phyloP scores from a whole-genome alignment of 129 eudicot genomes.

The Saussurea involucrata region DNA sequence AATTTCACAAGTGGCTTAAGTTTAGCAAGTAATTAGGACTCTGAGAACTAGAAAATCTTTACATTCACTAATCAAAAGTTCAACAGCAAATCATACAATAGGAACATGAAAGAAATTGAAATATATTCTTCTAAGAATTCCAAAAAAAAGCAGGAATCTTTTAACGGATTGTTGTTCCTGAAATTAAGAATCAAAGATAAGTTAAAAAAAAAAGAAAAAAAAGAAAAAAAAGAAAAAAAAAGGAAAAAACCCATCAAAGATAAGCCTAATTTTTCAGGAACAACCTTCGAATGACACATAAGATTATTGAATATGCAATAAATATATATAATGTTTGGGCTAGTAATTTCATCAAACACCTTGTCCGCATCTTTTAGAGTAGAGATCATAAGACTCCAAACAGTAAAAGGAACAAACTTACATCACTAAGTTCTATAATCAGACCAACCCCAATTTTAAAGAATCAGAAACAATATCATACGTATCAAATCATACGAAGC shows the following conservation, averaged over 20 bases:
- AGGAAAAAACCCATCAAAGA: not conserved
- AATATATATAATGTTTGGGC: not conserved
- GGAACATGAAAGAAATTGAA: not conserved
- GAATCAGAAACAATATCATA: not conserved
- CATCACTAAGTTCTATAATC: not conserved
- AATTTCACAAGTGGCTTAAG: not conserved
- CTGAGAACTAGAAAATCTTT: no score
- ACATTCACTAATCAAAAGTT: not conserved
- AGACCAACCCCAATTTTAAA: not conserved
- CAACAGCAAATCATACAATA: not conserved
- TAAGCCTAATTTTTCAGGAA: not conserved
- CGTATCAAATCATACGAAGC: not conserved
- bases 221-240: no score
- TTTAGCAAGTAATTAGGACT: no score
- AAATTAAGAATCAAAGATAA: not conserved
- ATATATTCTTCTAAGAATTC: not conserved
- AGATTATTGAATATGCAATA: not conserved
- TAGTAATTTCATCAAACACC: not conserved
- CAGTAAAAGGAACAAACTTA: not conserved
- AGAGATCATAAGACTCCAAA: not conserved
- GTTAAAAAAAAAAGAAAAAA: no score
- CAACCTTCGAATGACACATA: not conserved
- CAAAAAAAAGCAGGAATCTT: not conserved
- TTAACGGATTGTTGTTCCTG: not conserved
- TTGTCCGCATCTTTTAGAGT: not conserved